A percentile compares a stretch with the other conserved stretches of the same genome.
Conservation (phyloP, 2,329 filamentous ascomycete species). For the Fusarium stilboides region DNA sequence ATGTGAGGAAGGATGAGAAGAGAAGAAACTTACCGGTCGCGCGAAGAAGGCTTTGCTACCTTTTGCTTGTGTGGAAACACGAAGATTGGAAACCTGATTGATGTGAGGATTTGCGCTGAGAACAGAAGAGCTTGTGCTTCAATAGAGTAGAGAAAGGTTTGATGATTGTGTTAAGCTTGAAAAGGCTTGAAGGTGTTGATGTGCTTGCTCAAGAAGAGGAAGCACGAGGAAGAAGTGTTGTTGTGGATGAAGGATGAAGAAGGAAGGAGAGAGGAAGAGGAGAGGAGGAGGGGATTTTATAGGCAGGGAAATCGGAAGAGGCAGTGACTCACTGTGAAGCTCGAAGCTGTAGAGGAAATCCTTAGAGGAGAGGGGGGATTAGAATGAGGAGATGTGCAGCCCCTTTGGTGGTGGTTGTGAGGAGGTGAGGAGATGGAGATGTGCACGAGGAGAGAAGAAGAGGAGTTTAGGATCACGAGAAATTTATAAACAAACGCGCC, state of each 20-base stretch:
- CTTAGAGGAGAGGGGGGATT: constrained; percentile 6
- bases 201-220: constrained; percentile 25
- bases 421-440: neutral
- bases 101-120: constrained; percentile 19
- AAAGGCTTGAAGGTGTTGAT: constrained; percentile 2
- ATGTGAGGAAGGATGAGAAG: neutral
- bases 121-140: constrained; percentile 2
- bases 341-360: neutral
- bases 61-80: constrained; percentile 5
- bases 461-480: constrained; percentile 1
- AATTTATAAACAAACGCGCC: constrained; percentile 20
- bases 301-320: neutral
- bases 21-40: constrained; percentile 28
- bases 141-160: neutral
- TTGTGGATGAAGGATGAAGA: constrained; percentile 29
- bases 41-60: constrained; percentile 2
- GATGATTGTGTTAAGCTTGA: constrained; percentile 4
- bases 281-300: constrained; percentile 15
- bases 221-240: constrained; percentile 11
- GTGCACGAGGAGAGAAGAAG: constrained; percentile 13
- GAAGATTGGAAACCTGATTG: constrained; percentile 18
- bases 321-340: constrained; percentile 38
- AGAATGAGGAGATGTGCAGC: constrained; percentile 5
- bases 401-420: constrained; percentile 2
- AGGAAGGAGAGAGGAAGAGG: constrained; percentile 22